phyloP scores from a whole-genome alignment of 2,329 filamentous ascomycete genomes.

The Daldinia eschscholtzii region DNA sequence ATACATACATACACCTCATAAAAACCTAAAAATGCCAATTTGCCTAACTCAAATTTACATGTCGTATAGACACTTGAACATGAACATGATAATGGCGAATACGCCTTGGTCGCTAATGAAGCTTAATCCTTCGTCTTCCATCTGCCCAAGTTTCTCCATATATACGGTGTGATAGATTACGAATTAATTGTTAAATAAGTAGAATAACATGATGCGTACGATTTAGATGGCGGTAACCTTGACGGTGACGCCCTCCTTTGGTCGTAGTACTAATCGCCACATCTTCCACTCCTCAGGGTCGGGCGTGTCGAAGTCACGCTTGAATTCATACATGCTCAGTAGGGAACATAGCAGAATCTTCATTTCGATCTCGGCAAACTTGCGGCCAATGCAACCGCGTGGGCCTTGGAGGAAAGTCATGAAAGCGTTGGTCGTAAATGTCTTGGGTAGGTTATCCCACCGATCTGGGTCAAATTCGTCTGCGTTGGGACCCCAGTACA shows the following conservation, averaged over 20 bases:
- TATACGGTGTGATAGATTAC: constrained; percentile 20
- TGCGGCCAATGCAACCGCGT: constrained; percentile 50
- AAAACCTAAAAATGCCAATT: background rate
- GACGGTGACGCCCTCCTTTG: constrained; percentile 58
- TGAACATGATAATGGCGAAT: background rate
- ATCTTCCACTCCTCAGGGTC: constrained; percentile 62
- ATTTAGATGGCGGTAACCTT: constrained; percentile 51
- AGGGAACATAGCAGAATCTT: constrained; percentile 53
- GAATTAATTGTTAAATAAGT: constrained; percentile 17
- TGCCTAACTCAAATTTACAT: background rate
- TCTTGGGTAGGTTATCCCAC: constrained; percentile 56
- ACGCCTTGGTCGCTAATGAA: background rate
- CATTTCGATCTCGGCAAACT: constrained; percentile 53
- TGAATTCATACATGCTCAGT: constrained; percentile 53
- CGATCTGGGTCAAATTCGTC: constrained; percentile 59
- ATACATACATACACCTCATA: background rate
- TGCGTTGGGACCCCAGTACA: constrained; percentile 57
- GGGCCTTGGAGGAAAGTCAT: constrained; percentile 53
- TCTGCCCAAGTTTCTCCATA: background rate
- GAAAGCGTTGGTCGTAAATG: constrained; percentile 54
- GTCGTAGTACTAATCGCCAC: constrained; percentile 61
- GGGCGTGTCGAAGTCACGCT: constrained; percentile 52
- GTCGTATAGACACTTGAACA: background rate
- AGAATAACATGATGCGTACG: background rate
- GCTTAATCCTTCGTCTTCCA: background rate